Percentiles rank a stretch among this genome's conserved stretches.
Conservation (phyloP, 1,284 basidiomycete genomes). For the Pyrrhoderma lamaoense region DNA sequence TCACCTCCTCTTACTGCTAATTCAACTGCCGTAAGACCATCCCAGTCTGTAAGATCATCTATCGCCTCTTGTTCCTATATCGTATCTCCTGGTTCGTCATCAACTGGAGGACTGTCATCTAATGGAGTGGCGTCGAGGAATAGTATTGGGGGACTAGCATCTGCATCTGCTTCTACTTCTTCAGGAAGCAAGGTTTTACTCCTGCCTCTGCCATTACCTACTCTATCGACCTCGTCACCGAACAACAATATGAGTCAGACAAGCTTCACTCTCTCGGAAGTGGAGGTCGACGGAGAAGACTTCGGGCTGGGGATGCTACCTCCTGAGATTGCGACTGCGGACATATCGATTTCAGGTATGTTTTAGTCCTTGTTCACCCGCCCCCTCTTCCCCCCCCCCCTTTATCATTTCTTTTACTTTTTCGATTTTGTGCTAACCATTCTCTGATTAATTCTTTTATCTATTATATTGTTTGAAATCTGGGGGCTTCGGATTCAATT, state of each 20-base stretch:
- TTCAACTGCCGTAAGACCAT: not conserved
- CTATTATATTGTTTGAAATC: not conserved
- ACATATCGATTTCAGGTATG: constrained; percentile 56
- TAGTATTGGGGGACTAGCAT: not conserved
- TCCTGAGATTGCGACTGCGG: constrained; percentile 47
- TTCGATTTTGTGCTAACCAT: not conserved
- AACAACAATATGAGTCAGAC: constrained; percentile 36
- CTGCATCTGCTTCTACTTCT: not conserved
- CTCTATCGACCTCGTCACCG: constrained; percentile 20
- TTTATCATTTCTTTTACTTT: constrained; percentile 14
- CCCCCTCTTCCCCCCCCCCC: not conserved
- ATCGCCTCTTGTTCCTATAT: constrained; percentile 2
- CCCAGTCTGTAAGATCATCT: not conserved
- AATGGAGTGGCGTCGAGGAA: not conserved
- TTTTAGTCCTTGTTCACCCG: constrained; percentile 20
- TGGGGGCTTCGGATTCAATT: too few relatives aligned
- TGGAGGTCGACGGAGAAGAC: constrained; percentile 21
- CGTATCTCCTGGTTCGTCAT: not conserved
- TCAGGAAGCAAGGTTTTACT: constrained; percentile 27
- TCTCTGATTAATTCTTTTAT: not conserved
- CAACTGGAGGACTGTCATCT: not conserved
- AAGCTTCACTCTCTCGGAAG: constrained; percentile 37
- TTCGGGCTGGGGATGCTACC: constrained; percentile 24
- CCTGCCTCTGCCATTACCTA: constrained; percentile 40
- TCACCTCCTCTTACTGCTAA: not conserved